These are phyloP conservation scores for Salix arbutifolia DNA, from an alignment of 345 rosid genomes.

Conservation along the genomic window DNA sequence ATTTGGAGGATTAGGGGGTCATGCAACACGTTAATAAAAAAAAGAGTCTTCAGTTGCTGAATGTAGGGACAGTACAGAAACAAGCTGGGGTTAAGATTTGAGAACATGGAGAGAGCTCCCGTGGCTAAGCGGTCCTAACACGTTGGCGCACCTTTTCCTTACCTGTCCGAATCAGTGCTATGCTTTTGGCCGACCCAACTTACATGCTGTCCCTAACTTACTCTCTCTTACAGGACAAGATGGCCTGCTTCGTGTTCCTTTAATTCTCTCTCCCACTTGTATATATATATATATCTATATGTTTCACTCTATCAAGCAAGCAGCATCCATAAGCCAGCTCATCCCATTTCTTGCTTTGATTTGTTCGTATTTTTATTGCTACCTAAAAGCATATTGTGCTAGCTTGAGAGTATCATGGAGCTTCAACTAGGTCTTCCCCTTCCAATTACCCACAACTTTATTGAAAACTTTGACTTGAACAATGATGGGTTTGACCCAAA, in stretches of 20 bases:
- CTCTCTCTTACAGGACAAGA: conserved; percentile 24
- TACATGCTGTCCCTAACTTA: conserved; percentile 43
- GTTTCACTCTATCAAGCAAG: not conserved
- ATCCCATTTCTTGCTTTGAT: not conserved
- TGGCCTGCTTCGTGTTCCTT: conserved; percentile 10
- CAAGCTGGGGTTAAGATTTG: not conserved
- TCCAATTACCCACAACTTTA: conserved; percentile 18
- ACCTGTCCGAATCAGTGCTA: conserved; percentile 51
- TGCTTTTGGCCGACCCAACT: conserved; percentile 62
- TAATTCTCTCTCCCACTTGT: not conserved
- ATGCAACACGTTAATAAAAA: too few relatives aligned
- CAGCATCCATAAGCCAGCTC: not conserved
- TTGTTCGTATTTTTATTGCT: not conserved
- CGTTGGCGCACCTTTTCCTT: conserved; percentile 28
- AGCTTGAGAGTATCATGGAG: conserved; percentile 28
- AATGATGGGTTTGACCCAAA: not conserved
- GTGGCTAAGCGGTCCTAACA: conserved; percentile 23
- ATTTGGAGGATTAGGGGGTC: not conserved
- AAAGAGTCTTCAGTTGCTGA: not conserved
- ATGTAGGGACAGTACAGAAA: conserved; percentile 4
- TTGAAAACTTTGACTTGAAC: conserved; percentile 21
- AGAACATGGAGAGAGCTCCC: not conserved
- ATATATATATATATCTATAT: not conserved
- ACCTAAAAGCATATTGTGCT: not conserved
- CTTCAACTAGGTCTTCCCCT: conserved; percentile 49